Base-by-base conservation (phyloP, 2,329 filamentous ascomycete genomes). In the Scedosporium aurantiacum region DNA sequence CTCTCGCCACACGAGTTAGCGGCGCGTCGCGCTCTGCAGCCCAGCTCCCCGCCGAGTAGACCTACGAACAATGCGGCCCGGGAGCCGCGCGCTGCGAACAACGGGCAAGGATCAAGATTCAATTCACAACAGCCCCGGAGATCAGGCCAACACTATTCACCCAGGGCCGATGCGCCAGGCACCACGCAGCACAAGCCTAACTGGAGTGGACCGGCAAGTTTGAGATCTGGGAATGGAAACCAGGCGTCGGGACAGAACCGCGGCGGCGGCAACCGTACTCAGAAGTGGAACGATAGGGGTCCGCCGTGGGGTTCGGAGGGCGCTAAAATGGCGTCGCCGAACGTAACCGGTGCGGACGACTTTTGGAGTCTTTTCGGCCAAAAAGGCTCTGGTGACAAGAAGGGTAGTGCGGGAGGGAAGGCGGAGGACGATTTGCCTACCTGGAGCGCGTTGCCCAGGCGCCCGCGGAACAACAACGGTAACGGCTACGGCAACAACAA, bases 361-460 rank as follows among this genome's bases (percentile, higher is more conserved):
- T 60, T 60, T 21, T 60, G 57, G 57, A 18, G 25, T 25, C 45
- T 27, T 23, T 50, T 60, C 23, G 57, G 41, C 6, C 41, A 12
- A 2, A 21, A 45, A 12, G 16, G 27, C 5, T 23, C 54, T 16
- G 54, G 14, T 28, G 57, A 18, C n/a, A 47, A 47, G 16, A 43
- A 23, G n/a, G 16, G 41, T 12, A 23, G 14, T 32, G 25, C 57
- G 8, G 27, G 57, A 12, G 47, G 4, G 25, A 18, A 16, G n/a
- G 27, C 23, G 6, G 57, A 55, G 37, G 27, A 41, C 3, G 47
- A 56, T n/a, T 16, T 40, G 7, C 14, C 52, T 16, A 54, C 32
- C 25, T 61, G 54, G 52, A 61, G 32, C 28, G 50, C 18, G 41
- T 45, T 56, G 23, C 52, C 59, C 14, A 58, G 56, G 21, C 25